A percentile compares a stretch with the other conserved stretches of the same genome.
These are phyloP conservation scores for Yarrowia osloensis DNA, from an alignment of 805 yeast species.

Conservation along the genomic window DNA sequence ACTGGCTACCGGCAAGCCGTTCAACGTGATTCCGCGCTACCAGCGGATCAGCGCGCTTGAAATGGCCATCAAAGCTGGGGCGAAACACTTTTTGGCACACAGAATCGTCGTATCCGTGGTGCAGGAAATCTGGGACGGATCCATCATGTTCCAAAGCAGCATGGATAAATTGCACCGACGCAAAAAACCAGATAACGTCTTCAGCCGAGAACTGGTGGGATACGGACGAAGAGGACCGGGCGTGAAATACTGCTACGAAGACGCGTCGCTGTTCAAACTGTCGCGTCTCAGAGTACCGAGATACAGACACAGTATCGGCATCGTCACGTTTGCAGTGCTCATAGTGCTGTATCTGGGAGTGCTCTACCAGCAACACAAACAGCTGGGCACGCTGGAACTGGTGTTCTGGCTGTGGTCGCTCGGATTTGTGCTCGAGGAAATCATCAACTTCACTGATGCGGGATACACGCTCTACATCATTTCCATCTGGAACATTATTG, in stretches of 20 bases:
- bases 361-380: constrained; percentile 34
- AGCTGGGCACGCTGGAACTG: constrained; percentile 41
- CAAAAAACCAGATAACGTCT: constrained; percentile 39
- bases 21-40: constrained; percentile 41
- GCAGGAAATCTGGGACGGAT: constrained; percentile 56
- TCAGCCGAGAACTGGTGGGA: constrained; percentile 9
- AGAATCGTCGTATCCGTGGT: constrained; percentile 53
- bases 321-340: constrained; percentile 41
- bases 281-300: constrained; percentile 46
- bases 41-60: constrained; percentile 52
- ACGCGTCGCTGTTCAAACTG: constrained; percentile 44
- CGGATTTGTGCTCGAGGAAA: constrained; percentile 52
- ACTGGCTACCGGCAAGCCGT: constrained; percentile 44
- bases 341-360: constrained; percentile 41
- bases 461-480: constrained; percentile 51
- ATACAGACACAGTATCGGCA: constrained; percentile 43
- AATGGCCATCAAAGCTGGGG: constrained; percentile 54
- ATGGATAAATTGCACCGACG: constrained; percentile 44
- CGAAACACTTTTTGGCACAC: constrained; percentile 55
- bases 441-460: constrained; percentile 48
- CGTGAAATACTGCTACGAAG: constrained; percentile 42
- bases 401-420: constrained; percentile 50
- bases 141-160: constrained; percentile 47
- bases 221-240: constrained; percentile 43
- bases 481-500: constrained; percentile 58